These are phyloP conservation scores for Pleodorina starrii DNA, from an alignment of 139 green algal species.

Conservation along the genomic window DNA sequence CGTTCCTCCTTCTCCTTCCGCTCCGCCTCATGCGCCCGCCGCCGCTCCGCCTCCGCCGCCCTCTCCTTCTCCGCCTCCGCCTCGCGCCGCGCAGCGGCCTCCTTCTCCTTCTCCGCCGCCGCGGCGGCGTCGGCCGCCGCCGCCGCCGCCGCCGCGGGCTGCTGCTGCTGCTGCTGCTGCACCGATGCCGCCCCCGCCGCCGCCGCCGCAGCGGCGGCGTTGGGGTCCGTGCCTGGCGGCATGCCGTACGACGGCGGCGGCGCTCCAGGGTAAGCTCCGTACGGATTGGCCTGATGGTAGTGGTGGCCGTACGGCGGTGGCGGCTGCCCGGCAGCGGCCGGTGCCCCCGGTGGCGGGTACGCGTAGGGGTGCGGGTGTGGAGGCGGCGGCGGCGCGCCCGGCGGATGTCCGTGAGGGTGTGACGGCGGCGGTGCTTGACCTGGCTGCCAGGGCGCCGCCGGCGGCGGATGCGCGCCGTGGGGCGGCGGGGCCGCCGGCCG, in stretches of 20 bases:
- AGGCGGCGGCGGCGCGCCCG: not conserved
- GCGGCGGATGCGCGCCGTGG: not conserved
- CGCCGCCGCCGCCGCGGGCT: not conserved
- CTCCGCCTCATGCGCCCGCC: constrained; percentile 23
- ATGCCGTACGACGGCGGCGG: constrained; percentile 26
- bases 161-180: constrained; percentile 4
- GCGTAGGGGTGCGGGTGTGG: not conserved
- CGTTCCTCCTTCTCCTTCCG: constrained; percentile 36
- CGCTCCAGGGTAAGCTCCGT: not conserved
- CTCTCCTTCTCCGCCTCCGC: not conserved
- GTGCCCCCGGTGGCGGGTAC: not conserved
- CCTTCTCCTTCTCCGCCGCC: not conserved
- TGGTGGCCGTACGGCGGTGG: constrained; percentile 18
- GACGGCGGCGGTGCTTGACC: not conserved
- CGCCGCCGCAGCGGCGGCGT: not conserved
- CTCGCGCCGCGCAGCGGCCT: not conserved
- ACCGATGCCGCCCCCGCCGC: not conserved
- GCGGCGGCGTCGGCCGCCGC: not conserved
- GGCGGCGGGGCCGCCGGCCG: not conserved
- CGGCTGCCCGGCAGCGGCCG: no score
- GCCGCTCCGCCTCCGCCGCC: not conserved
- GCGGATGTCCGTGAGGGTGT: not conserved
- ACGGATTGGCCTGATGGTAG: no score
- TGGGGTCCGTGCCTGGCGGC: not conserved
- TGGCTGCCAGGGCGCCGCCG: not conserved